Base-by-base conservation (phyloP, 1,139 yeast genomes). In the Lipomyces yarrowii region DNA sequence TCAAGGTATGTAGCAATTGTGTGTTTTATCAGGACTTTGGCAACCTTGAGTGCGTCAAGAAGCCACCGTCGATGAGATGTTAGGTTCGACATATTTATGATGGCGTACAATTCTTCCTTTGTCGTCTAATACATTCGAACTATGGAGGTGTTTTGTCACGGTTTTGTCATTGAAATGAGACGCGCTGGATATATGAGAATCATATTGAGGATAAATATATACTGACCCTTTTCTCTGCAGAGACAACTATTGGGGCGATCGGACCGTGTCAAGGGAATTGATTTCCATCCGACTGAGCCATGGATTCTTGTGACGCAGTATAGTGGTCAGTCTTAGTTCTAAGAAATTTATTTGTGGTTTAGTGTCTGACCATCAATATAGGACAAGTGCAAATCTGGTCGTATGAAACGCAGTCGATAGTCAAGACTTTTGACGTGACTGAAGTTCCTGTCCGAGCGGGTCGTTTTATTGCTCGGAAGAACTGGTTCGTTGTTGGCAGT, bases 361-460 rank as follows among this genome's bases (percentile, higher is more conserved):
- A n/a, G n/a, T 32, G n/a, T 63, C 64, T 15, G 59, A 54, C 37
- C 11, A 39, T 33, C n/a, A 68, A 69, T 65, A 64, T 71, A 70
- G 84, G 87, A 62, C 79, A 83, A 67, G 87, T 91, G 66, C 98
- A 93, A 79, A 91, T 94, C 75, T 91, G 96, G 96, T 90, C 96
- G 65, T 91, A 90, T 75, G 97, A 92, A 73, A 91, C 98, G 62
- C 85, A 85, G 70, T 77, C 86, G 21, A 81, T 86, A 56, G 87
- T 89, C 70, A 86, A 87, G 76, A 81, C 90, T 11, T 85, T 89
- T 73, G 97, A 93, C 76, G 98, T 93, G 64, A 89, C 98, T 32
- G 96, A 91, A 72, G 86, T 93, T 70, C 99, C 99, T 3, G 96
- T 93, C 10, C 88, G 99, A 78, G 90, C 98, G 11, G 98, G 98